A percentile compares a stretch with the other conserved stretches of the same genome.
Evolutionary conservation across 2,329 filamentous ascomycete species (phyloP).

Genomic region (Aspergillus awamori): DNA sequence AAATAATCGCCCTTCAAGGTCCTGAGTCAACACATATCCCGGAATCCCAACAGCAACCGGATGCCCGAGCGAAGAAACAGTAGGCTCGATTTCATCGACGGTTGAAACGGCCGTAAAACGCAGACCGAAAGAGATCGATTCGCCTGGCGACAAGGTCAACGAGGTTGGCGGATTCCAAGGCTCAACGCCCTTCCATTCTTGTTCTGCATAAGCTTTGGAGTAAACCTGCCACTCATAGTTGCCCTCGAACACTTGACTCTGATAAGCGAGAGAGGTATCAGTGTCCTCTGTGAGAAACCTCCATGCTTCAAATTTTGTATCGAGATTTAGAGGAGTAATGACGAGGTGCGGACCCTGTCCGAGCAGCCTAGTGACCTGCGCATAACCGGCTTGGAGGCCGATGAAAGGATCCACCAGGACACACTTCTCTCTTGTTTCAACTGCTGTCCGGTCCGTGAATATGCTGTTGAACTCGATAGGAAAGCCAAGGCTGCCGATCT

Average conservation of each 20-base stretch:
- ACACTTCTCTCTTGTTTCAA: slow-evolving; percentile 55
- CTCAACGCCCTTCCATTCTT: slow-evolving; percentile 54
- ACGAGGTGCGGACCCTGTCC: slow-evolving; percentile 59
- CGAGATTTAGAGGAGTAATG: slow-evolving; percentile 55
- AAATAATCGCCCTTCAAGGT: slow-evolving; percentile 51
- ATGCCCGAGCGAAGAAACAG: slow-evolving; percentile 53
- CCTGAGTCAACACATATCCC: slow-evolving; percentile 57
- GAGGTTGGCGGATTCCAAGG: slow-evolving; percentile 62
- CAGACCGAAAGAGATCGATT: slow-evolving; percentile 54
- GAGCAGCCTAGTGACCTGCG: slow-evolving; percentile 56
- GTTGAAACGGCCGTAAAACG: slow-evolving; percentile 53
- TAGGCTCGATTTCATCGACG: slow-evolving; percentile 44
- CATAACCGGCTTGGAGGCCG: slow-evolving; percentile 61
- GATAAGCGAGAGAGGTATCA: slow-evolving; percentile 48
- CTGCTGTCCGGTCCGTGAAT: slow-evolving; percentile 55
- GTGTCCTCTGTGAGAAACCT: slow-evolving; percentile 54
- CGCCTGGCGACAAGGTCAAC: slow-evolving; percentile 47
- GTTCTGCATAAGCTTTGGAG: slow-evolving; percentile 58
- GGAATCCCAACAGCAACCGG: slow-evolving; percentile 25
- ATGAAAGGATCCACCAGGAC: slow-evolving; percentile 63
- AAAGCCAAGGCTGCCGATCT: slow-evolving; percentile 61
- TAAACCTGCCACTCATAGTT: slow-evolving; percentile 64
- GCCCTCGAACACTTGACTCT: slow-evolving; percentile 61
- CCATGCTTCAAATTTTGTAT: slow-evolving; percentile 59
- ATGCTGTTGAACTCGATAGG: slow-evolving; percentile 66